Evolutionary conservation across 2,329 filamentous ascomycete species (phyloP).

Genomic region (Cercospora canescens): DNA sequence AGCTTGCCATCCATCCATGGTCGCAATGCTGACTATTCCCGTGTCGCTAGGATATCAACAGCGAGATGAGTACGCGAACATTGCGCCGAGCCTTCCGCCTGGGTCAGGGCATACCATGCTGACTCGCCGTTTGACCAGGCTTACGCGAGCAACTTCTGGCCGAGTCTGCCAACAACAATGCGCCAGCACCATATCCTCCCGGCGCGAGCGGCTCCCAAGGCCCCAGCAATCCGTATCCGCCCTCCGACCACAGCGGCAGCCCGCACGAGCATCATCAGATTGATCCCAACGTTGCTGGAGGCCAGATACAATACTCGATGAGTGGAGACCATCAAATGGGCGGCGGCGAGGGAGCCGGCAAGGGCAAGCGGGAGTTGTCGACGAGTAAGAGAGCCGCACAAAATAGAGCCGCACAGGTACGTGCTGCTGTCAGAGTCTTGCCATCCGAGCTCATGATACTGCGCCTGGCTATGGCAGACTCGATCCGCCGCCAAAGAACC

Average conservation of each 20-base stretch:
- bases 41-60: conserved; percentile 29
- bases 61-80: conserved; percentile 44
- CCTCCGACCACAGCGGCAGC: conserved; percentile 40
- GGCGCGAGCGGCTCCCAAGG: conserved; percentile 30
- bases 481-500: background rate
- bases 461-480: background rate
- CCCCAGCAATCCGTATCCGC: conserved; percentile 41
- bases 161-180: conserved; percentile 42
- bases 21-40: conserved; percentile 21
- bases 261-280: conserved; percentile 51
- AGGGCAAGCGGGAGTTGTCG: conserved; percentile 87
- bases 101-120: conserved; percentile 12
- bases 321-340: conserved; percentile 50
- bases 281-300: conserved; percentile 58
- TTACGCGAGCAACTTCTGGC: conserved; percentile 65
- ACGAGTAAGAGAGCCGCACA: conserved; percentile 96
- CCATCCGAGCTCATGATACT: background rate
- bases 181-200: conserved; percentile 42
- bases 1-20: background rate
- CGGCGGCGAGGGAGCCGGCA: conserved; percentile 56
- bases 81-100: background rate
- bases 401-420: conserved; percentile 93
- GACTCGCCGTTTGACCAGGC: conserved; percentile 41
- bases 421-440: conserved; percentile 30
- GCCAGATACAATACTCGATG: conserved; percentile 47